Conservation (phyloP, 768 basidiomycete species). For the Daedaleopsis nitida region DNA sequence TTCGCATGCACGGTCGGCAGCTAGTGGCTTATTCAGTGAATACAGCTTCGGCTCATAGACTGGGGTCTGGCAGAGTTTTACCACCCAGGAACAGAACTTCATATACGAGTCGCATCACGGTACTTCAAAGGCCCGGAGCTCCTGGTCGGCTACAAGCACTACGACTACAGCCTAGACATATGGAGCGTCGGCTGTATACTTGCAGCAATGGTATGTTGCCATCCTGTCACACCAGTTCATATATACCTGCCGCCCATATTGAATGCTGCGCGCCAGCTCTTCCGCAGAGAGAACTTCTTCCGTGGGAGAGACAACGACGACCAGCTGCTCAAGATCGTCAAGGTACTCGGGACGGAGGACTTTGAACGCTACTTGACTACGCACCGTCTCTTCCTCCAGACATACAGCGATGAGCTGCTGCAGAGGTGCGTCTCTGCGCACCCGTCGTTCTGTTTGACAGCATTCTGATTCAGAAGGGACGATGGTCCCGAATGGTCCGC, state of each 20-base stretch:
- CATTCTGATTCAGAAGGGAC: neutral
- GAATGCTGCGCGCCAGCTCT: constrained; percentile 63
- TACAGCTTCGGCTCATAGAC: constrained; percentile 90
- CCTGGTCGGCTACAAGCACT: constrained; percentile 95
- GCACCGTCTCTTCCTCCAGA: constrained; percentile 91
- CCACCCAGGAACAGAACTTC: constrained; percentile 95
- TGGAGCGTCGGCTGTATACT: constrained; percentile 99
- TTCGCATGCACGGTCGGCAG: neutral
- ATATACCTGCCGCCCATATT: neutral
- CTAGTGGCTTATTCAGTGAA: neutral
- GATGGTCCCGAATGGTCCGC: neutral
- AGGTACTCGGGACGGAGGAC: constrained; percentile 95
- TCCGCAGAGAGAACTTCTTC: constrained; percentile 98
- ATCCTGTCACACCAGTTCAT: neutral
- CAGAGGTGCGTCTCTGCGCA: constrained; percentile 55
- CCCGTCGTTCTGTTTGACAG: neutral
- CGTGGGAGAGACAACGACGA: constrained; percentile 99
- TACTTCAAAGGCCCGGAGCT: constrained; percentile 98
- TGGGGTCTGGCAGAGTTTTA: constrained; percentile 99
- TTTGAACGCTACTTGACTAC: constrained; percentile 88
- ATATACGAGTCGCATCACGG: constrained; percentile 93
- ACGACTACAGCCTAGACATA: constrained; percentile 96
- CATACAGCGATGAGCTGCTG: constrained; percentile 90
- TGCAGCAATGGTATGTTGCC: constrained; percentile 80
- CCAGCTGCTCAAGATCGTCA: constrained; percentile 95